Conservation (phyloP, 257 asterid species). For the Solanum lycopersicoides region DNA sequence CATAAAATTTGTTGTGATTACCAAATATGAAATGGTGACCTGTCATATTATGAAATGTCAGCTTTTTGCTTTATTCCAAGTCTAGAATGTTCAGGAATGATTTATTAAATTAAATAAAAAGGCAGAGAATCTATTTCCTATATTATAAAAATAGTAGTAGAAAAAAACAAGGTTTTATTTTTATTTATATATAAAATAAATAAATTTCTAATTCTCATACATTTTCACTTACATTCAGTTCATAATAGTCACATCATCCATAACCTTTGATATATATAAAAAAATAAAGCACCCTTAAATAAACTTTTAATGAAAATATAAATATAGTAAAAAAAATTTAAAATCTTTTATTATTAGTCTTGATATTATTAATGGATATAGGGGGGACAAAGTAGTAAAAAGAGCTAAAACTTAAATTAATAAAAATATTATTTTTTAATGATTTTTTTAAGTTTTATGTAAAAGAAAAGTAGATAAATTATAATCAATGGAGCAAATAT, state of each 20-base stretch:
- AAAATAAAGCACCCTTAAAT: background rate
- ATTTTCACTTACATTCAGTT: background rate
- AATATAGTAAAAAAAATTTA: too few relatives aligned
- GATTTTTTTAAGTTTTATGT: too few relatives aligned
- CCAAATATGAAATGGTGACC: background rate
- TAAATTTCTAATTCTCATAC: background rate
- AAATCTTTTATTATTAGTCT: too few relatives aligned
- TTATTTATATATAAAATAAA: background rate
- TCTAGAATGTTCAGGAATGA: conserved; percentile 14
- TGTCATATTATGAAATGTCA: conserved; percentile 13
- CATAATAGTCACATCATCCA: background rate
- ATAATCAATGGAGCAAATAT: too few relatives aligned
- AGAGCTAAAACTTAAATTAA: too few relatives aligned
- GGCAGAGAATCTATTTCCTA: background rate
- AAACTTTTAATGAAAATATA: background rate
- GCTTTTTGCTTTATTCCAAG: conserved; percentile 32
- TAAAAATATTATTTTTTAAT: too few relatives aligned
- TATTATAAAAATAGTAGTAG: background rate
- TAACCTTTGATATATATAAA: background rate
- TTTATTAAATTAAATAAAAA: background rate
- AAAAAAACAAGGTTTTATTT: too few relatives aligned
- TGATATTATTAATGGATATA: too few relatives aligned
- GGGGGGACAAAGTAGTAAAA: too few relatives aligned
- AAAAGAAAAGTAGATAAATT: too few relatives aligned
- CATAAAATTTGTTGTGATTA: background rate